Evolutionary conservation across 2,329 filamentous ascomycete species (phyloP).

Genomic region (Fusarium buharicum): DNA sequence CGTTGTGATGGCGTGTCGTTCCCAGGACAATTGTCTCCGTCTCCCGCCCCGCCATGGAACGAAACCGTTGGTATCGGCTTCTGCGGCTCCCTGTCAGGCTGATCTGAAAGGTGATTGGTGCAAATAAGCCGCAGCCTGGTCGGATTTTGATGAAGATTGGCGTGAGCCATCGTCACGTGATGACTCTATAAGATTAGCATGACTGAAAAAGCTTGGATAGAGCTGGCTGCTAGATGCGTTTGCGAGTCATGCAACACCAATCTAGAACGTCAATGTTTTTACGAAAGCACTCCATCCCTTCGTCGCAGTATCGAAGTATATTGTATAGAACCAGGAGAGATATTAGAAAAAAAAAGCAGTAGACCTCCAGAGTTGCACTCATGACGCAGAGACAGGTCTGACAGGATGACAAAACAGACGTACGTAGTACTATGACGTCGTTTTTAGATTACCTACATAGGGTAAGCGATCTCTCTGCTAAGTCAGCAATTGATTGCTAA

Average conservation of each 20-base stretch:
- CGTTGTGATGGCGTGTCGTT: constrained; percentile 20
- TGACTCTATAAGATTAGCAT: no score
- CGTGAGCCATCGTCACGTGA: constrained; percentile 22
- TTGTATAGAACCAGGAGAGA: neutral
- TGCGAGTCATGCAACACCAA: neutral
- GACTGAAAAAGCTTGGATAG: no score
- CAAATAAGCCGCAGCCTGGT: constrained; percentile 11
- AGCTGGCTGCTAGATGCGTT: no score
- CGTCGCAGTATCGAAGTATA: no score
- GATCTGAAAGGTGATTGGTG: constrained; percentile 36
- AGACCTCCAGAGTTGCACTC: constrained; percentile 7
- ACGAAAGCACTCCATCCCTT: no score
- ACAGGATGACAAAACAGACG: no score
- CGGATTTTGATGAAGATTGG: constrained; percentile 3
- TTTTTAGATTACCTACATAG: neutral
- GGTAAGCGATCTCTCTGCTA: constrained; percentile 3
- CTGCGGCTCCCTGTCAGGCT: constrained; percentile 35
- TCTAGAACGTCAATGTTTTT: no score
- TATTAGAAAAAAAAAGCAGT: neutral
- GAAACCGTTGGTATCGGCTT: constrained; percentile 28
- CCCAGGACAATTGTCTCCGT: constrained; percentile 34
- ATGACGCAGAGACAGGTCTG: constrained; percentile 25
- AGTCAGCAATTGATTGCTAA: constrained; percentile 7
- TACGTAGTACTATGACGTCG: neutral
- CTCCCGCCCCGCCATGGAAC: constrained; percentile 37